These are phyloP conservation scores for Chiua virens DNA, from an alignment of 768 basidiomycete species.

Conservation along the genomic window DNA sequence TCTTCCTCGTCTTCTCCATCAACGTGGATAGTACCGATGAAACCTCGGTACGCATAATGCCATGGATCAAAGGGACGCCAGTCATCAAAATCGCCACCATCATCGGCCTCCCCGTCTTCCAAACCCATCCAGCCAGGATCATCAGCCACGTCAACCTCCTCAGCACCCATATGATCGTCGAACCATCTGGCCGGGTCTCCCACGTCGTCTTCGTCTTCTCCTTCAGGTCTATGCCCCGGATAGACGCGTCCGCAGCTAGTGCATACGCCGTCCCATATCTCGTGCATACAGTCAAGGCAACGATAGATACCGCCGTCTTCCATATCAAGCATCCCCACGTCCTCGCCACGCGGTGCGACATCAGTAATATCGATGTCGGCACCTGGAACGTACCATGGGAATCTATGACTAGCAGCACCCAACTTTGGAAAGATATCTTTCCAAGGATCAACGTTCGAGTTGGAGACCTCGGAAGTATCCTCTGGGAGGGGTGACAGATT, in stretches of 20 bases:
- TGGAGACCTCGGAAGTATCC: slow-evolving; percentile 25
- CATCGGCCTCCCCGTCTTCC: slow-evolving; percentile 35
- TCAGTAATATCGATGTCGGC: slow-evolving; percentile 13
- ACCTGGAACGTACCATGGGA: slow-evolving; percentile 27
- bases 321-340: slow-evolving; percentile 64
- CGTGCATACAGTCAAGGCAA: slow-evolving; percentile 75
- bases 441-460: slow-evolving; percentile 58
- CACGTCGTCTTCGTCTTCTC: slow-evolving; percentile 26
- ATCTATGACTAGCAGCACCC: slow-evolving; percentile 1
- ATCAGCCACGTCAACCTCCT: slow-evolving; percentile 29
- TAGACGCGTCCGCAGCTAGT: slow-evolving; percentile 61
- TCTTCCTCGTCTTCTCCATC: slow-evolving; percentile 26
- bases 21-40: slow-evolving; percentile 17
- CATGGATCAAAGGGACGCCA: slow-evolving; percentile 19
- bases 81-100: slow-evolving; percentile 27
- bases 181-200: slow-evolving; percentile 33
- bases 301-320: slow-evolving; percentile 80
- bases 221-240: slow-evolving; percentile 44
- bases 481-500: slow-evolving; percentile 21
- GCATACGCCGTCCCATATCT: slow-evolving; percentile 72
- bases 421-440: slow-evolving; percentile 52
- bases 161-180: slow-evolving; percentile 39
- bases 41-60: slow-evolving; percentile 20
- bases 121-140: slow-evolving; percentile 35
- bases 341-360: slow-evolving; percentile 29